Evolutionary conservation across 2,329 filamentous ascomycete genomes (phyloP).

Genomic region (Aspergillus intermedius): DNA sequence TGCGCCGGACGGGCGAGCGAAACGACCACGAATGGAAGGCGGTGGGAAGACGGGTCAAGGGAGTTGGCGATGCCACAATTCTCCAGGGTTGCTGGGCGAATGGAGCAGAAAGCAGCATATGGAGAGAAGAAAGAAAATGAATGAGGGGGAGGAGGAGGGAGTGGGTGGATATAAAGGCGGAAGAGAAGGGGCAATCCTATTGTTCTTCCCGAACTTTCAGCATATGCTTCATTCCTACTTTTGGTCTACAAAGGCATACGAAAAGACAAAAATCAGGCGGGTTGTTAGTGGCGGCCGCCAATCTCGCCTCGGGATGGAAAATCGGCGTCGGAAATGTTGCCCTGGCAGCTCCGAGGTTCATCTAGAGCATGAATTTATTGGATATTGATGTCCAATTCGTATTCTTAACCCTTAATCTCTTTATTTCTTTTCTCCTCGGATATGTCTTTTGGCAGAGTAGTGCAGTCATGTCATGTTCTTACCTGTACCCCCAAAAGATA

Average conservation of each 20-base stretch:
- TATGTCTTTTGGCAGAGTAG: no score
- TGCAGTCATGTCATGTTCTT: no score
- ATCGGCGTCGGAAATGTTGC: conserved; percentile 8
- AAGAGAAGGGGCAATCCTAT: not conserved
- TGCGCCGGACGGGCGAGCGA: conserved; percentile 23
- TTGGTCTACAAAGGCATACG: not conserved
- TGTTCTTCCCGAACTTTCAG: not conserved
- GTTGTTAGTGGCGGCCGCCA: not conserved
- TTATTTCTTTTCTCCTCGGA: no score
- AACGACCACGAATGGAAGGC: conserved; percentile 22
- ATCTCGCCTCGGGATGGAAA: conserved; percentile 7
- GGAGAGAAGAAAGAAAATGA: not conserved
- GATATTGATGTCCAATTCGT: not conserved
- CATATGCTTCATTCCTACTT: not conserved
- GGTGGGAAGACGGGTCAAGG: conserved; percentile 32
- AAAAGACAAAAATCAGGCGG: not conserved
- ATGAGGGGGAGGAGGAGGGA: not conserved
- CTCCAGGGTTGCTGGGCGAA: not conserved
- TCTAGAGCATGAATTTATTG: not conserved
- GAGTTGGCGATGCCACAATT: conserved; percentile 9
- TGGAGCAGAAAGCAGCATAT: not conserved
- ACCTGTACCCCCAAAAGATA: no score
- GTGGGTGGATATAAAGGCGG: not conserved
- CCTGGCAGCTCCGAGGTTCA: conserved; percentile 7
- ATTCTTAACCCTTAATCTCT: no score